These are phyloP conservation scores for Fusarium heterosporum DNA, from an alignment of 2,329 filamentous ascomycete species.

Conservation along the genomic window DNA sequence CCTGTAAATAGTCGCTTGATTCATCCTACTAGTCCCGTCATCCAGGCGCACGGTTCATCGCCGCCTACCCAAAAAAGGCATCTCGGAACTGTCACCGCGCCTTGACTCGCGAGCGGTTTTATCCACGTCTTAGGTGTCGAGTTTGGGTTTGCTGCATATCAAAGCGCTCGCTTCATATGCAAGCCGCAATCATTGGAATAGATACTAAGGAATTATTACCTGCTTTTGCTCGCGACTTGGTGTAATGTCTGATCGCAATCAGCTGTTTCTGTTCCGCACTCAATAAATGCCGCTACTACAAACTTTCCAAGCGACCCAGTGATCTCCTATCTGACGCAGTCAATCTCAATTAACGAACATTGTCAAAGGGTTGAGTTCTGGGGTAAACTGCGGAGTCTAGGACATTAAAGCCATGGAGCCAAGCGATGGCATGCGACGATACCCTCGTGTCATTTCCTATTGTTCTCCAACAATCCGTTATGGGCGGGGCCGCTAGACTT, in stretches of 20 bases:
- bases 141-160: background rate
- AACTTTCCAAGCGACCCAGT: background rate
- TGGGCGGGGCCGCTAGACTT: no score
- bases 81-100: background rate
- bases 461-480: no score
- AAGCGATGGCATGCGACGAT: background rate
- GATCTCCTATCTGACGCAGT: background rate
- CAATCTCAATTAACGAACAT: background rate
- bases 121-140: background rate
- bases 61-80: constrained; percentile 17
- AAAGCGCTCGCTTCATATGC: constrained; percentile 17
- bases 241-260: background rate
- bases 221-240: background rate
- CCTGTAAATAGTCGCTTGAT: background rate
- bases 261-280: background rate
- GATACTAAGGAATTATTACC: background rate
- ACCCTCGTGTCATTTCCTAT: background rate
- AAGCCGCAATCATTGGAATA: constrained; percentile 1
- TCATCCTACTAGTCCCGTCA: background rate
- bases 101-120: constrained; percentile 4
- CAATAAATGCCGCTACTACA: background rate
- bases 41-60: background rate
- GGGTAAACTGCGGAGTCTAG: background rate
- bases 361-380: background rate
- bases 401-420: background rate